Evolutionary conservation across 345 rosid genomes (phyloP), one percentile per base, ranked within the genome.

Genomic region (Citropsis articulata): DNA sequence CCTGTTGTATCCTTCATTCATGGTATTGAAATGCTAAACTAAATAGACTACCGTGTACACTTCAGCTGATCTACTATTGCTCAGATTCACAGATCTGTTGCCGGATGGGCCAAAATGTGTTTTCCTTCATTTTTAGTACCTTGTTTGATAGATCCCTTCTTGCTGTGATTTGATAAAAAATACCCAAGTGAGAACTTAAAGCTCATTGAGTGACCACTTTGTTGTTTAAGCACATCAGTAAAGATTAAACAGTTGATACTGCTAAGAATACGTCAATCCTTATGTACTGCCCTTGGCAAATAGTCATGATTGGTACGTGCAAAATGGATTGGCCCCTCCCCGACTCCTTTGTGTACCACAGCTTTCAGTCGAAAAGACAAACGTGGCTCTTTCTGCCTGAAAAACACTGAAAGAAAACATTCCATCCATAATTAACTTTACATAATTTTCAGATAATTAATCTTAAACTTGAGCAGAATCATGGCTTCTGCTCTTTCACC

Each of bases 401-500:
- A 48, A 50, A 31, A 14, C 7, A 48, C 19, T 10, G 45, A 75
- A 33, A 33, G 48, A 31, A 33, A 45, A n/a, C 24, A 66, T 66
- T 35, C 48, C 60, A 55, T 6, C 33, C 19, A 66, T 68, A 30
- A 83, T 73, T 72, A 60, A 71, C 28, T 67, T 78, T 2, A 70
- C 21, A 50, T 50, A 50, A 50, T 16, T 50, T 50, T 50, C 56
- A 50, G 56, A 66, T 76, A 30, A 83, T 73, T 72, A 66, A 72
- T 33, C 28, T 67, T 75, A 1, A 70, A 40, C 27, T 48, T 75
- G 6, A 66, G 71, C 77, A 38, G 55, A 75, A 84, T 64, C 72
- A 75, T 74, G 38, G 70, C 21, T 27, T 76, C 66, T 77, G 66
- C 72, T 36, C 71, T 74, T 70, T 65, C 61, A 75, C 71, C 42